These are phyloP conservation scores for Paxillus involutus DNA, from an alignment of 768 basidiomycete genomes.

Conservation along the genomic window DNA sequence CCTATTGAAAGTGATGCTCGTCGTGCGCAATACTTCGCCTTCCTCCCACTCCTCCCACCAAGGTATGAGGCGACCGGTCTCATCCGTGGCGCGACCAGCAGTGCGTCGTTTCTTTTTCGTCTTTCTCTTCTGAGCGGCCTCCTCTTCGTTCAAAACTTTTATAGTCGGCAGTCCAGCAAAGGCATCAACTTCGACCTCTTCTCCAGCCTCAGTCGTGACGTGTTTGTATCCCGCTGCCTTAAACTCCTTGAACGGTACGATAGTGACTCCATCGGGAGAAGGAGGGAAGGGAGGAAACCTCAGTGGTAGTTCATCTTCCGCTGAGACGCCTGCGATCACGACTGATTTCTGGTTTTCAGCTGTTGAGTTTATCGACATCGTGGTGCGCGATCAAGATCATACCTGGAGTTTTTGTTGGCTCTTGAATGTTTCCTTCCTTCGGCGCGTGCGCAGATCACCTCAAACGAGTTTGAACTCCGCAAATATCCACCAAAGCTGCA, in stretches of 20 bases:
- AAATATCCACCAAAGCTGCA: no score
- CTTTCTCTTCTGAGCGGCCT: constrained; percentile 17
- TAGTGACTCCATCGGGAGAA: constrained; percentile 37
- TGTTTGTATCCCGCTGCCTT: constrained; percentile 22
- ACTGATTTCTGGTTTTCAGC: background rate
- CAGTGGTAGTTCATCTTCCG: background rate
- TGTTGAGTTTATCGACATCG: background rate
- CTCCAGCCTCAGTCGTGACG: constrained; percentile 5
- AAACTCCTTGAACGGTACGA: constrained; percentile 46
- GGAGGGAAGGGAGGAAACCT: constrained; percentile 51
- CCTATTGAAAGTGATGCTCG: constrained; percentile 27
- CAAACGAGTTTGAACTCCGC: background rate
- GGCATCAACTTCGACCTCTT: constrained; percentile 26
- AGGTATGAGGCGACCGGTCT: constrained; percentile 20
- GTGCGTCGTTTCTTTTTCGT: constrained; percentile 8
- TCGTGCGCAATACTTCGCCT: constrained; percentile 20
- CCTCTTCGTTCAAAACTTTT: constrained; percentile 25
- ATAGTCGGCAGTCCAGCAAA: constrained; percentile 22
- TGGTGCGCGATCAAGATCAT: background rate
- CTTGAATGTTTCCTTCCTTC: background rate
- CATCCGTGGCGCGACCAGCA: constrained; percentile 23
- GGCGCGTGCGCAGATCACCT: background rate
- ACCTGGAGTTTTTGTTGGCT: constrained; percentile 1
- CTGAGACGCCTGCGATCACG: background rate
- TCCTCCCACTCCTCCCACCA: constrained; percentile 36